Percentiles rank a stretch among this genome's conserved stretches.
These are phyloP conservation scores for Platanthera zijinensis DNA, from an alignment of 106 monocot species.

Conservation along the genomic window DNA sequence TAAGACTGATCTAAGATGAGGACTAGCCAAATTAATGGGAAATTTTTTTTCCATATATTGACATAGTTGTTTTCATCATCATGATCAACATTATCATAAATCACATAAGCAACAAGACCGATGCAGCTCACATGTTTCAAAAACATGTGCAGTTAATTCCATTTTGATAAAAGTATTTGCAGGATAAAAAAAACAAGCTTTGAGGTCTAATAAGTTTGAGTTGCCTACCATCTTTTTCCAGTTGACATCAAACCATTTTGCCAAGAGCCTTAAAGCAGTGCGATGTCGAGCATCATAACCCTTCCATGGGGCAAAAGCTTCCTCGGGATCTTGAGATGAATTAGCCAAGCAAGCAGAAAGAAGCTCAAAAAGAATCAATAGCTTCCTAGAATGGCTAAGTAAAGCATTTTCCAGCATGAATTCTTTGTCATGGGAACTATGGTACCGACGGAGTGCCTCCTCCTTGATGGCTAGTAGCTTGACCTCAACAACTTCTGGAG, in stretches of 20 bases:
- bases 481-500: slow-evolving; percentile 17
- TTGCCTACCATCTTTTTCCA: slow-evolving; percentile 75
- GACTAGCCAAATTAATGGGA: too few species aligned
- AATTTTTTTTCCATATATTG: too few species aligned
- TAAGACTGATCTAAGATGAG: too few species aligned
- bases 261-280: slow-evolving; percentile 55
- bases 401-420: slow-evolving; percentile 12
- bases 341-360: slow-evolving; percentile 93
- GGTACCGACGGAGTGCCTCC: slow-evolving; percentile 1
- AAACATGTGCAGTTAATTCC: too few species aligned
- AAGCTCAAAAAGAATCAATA: slow-evolving; percentile 67
- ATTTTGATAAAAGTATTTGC: too few species aligned
- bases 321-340: slow-evolving; percentile 31
- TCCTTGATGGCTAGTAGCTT: slow-evolving; percentile 14
- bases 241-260: slow-evolving; percentile 72
- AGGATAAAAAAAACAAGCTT: not conserved
- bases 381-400: slow-evolving; percentile 32
- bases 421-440: slow-evolving; percentile 8
- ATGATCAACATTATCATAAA: too few species aligned
- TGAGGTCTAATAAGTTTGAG: not conserved
- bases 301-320: slow-evolving; percentile 26
- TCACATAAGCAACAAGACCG: too few species aligned
- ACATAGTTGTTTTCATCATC: too few species aligned
- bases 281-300: slow-evolving; percentile 96
- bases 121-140: too few species aligned